A percentile compares a stretch with the other conserved stretches of the same genome.
Conservation (phyloP, 129 eudicot genomes). For the Mikania micrantha region DNA sequence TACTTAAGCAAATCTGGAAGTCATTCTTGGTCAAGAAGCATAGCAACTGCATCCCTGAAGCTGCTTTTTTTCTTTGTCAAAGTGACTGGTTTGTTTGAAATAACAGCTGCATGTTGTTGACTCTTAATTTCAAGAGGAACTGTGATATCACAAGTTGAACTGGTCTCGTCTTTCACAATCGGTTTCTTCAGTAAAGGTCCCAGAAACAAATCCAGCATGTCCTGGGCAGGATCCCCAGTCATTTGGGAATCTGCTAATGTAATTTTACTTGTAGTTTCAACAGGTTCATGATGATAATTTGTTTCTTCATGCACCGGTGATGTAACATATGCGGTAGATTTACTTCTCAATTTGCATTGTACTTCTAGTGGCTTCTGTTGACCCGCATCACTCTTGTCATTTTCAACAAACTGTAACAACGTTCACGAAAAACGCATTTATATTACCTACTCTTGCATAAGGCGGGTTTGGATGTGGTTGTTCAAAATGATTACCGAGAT, state of each 20-base stretch:
- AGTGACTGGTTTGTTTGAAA: slow-evolving; percentile 21
- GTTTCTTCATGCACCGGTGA: slow-evolving; percentile 18
- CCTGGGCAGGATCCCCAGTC: slow-evolving; percentile 59
- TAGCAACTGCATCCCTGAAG: slow-evolving; percentile 58
- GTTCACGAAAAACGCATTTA: neutral
- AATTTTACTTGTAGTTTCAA: slow-evolving; percentile 18
- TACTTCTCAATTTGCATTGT: slow-evolving; percentile 10
- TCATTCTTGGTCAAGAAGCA: slow-evolving; percentile 44
- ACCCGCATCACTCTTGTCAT: slow-evolving; percentile 19
- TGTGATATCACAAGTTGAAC: slow-evolving; percentile 14
- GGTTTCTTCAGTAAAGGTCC: slow-evolving; percentile 54
- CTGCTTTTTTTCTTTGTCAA: slow-evolving; percentile 55
- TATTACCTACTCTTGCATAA: neutral
- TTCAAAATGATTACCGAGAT: neutral
- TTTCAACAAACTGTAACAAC: slow-evolving; percentile 48
- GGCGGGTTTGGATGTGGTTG: neutral
- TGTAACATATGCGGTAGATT: neutral
- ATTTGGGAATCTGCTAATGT: slow-evolving; percentile 6
- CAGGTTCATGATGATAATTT: slow-evolving; percentile 6
- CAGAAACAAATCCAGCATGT: slow-evolving; percentile 64
- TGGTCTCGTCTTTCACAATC: slow-evolving; percentile 18
- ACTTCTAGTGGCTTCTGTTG: slow-evolving; percentile 18
- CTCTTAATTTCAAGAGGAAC: slow-evolving; percentile 22
- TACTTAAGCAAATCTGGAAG: neutral
- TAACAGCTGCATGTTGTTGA: slow-evolving; percentile 21